Conservation (phyloP, 352 stramenopile species). For the Globisporangium barbulae region DNA sequence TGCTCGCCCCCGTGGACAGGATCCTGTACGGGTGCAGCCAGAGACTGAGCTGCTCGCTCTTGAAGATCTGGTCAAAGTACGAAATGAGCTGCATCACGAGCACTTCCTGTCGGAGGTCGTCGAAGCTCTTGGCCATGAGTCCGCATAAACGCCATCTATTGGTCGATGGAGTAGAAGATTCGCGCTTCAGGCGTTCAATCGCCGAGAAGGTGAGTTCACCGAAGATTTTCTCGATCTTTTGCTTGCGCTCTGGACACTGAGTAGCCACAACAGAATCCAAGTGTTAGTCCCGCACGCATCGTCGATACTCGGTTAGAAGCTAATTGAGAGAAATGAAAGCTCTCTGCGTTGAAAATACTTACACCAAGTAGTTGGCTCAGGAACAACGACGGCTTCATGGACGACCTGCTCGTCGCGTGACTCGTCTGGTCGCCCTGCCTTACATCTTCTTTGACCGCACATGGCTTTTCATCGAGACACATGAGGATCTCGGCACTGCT, state of each 20-base stretch:
- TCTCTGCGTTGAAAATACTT: not conserved
- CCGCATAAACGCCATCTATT: constrained; percentile 46
- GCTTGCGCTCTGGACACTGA: constrained; percentile 25
- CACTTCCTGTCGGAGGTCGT: constrained; percentile 97
- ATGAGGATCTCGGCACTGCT: constrained; percentile 16
- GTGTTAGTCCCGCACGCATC: not conserved
- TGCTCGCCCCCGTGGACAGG: constrained; percentile 92
- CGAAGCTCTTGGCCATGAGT: constrained; percentile 97
- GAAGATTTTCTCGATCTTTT: constrained; percentile 61
- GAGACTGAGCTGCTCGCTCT: constrained; percentile 85
- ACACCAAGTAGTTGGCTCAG: constrained; percentile 11
- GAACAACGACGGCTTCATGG: constrained; percentile 2
- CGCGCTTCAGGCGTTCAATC: constrained; percentile 35
- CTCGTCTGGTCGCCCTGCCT: not conserved
- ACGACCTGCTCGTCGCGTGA: not conserved
- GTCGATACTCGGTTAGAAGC: not conserved
- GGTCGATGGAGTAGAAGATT: constrained; percentile 1
- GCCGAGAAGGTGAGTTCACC: constrained; percentile 60
- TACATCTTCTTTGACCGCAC: not conserved
- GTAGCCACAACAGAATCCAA: not conserved
- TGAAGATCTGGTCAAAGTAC: constrained; percentile 94
- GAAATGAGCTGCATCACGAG: constrained; percentile 98
- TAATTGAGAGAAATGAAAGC: not conserved
- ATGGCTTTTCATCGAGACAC: constrained; percentile 11
- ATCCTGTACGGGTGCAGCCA: constrained; percentile 96